These are phyloP conservation scores for Penicillium sumatraense DNA, from an alignment of 2,329 filamentous ascomycete genomes.

Conservation along the genomic window DNA sequence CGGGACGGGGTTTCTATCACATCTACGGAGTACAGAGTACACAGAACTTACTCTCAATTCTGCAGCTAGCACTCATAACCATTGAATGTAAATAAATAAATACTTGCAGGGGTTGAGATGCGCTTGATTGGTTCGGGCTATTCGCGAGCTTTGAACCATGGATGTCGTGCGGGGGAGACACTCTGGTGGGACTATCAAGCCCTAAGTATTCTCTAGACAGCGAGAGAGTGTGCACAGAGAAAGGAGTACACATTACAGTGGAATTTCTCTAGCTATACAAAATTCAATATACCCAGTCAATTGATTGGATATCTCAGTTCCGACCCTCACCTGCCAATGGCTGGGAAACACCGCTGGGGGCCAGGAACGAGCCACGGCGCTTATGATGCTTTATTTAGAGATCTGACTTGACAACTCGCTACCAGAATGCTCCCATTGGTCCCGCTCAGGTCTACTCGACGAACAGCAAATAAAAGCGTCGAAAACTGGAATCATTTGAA, in stretches of 20 bases:
- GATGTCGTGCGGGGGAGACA: constrained; percentile 36
- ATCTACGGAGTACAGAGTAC: background rate
- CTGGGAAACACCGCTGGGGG: background rate
- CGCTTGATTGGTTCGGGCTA: background rate
- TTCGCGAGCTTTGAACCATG: background rate
- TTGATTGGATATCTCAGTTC: background rate
- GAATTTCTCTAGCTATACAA: too few species aligned
- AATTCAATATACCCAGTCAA: too few species aligned
- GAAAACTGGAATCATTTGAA: background rate
- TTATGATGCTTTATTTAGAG: constrained; percentile 26
- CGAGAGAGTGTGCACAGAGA: too few species aligned
- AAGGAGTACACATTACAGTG: too few species aligned
- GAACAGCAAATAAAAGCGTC: background rate
- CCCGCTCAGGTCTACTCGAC: background rate
- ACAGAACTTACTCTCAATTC: background rate
- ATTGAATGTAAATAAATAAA: too few species aligned
- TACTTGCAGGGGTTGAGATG: background rate
- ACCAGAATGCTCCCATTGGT: background rate
- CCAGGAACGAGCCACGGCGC: constrained; percentile 26
- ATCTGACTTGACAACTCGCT: background rate
- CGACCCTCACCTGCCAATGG: background rate
- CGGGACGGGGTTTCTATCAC: background rate
- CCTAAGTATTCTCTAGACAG: constrained; percentile 48
- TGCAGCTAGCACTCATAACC: too few species aligned
- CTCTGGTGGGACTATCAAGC: constrained; percentile 52